Evolutionary conservation across 1,284 basidiomycete species (phyloP), one percentile per base, ranked within the genome.

Genomic region (Cystobasidium pallidum): DNA sequence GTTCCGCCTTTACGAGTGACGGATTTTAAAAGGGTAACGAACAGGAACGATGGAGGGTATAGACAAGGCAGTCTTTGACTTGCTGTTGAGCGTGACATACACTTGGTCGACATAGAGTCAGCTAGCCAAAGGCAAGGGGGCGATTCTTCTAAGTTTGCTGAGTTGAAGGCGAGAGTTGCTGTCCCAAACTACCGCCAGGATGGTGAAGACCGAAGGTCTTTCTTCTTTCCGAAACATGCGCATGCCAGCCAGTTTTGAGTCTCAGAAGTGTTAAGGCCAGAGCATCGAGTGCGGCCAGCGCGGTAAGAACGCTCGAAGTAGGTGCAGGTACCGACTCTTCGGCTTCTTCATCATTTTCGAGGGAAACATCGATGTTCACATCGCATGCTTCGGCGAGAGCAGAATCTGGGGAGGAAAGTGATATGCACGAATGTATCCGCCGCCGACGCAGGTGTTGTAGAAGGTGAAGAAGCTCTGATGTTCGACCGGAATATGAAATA

Each of bases 231-330:
- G 76, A 76, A 30, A 73, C 74, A 43, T 76, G 75, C 24, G 72
- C 70, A 26, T 74, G 70, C 77, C 78, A 78, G 0, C 78, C 78
- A 10, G 76, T 47, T 54, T 72, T 72, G 30, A 75, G 28, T 45
- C 74, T 54, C 28, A 73, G 70, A 19, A 77, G 57, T 24, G 73
- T 77, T 2, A 82, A 74, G 2, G 79, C 80, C 26, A 82, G 75
- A 2, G 81, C 79, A 73, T 82, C 81, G 30, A 81, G 80, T 73
- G 82, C 78, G 26, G 81, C 80, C 28, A 82, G 67, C n/a, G 81
- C 80, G 8, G 78, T 77, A 6, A 81, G 78, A 24, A 81, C 81
- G 52, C 79, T 80, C 66, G 75, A 77, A 26, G 81, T 81, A 19
- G 82, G 82, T 3, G 80, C 82, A 0, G 81, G 82, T 19, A 78